phyloP scores from a whole-genome alignment of 768 basidiomycete species.

The Arthromyces matolae region DNA sequence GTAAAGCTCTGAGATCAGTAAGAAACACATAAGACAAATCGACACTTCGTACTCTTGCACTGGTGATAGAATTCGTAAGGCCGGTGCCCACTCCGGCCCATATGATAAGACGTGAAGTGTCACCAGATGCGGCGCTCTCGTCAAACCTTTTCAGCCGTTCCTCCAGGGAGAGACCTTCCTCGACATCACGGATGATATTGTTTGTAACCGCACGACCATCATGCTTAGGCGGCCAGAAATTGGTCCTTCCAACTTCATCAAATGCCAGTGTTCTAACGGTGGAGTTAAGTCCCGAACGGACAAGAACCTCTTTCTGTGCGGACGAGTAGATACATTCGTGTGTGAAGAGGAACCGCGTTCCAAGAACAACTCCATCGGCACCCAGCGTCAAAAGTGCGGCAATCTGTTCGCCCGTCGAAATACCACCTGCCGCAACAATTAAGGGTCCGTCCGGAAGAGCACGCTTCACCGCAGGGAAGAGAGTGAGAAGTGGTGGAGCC shows the following conservation, averaged over 20 bases:
- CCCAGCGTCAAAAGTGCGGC: constrained; percentile 40
- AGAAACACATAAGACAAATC: too few relatives aligned
- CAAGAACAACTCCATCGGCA: constrained; percentile 41
- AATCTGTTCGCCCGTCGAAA: constrained; percentile 41
- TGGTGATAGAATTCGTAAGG: constrained; percentile 18
- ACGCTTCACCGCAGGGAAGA: constrained; percentile 33
- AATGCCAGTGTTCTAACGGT: constrained; percentile 39
- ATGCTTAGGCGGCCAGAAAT: constrained; percentile 5
- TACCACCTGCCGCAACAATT: constrained; percentile 47
- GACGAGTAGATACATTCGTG: constrained; percentile 37
- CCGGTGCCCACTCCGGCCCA: constrained; percentile 44
- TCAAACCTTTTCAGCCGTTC: constrained; percentile 24
- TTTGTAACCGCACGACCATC: constrained; percentile 6
- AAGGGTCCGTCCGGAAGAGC: constrained; percentile 28
- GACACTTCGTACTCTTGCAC: constrained; percentile 4
- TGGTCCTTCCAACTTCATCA: constrained; percentile 24
- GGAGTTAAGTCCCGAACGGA: constrained; percentile 26
- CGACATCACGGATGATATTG: constrained; percentile 4
- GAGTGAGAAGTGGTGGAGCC: constrained; percentile 35
- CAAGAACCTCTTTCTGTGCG: constrained; percentile 35
- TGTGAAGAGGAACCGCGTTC: constrained; percentile 48
- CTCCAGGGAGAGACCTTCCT: constrained; percentile 25
- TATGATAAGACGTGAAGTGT: constrained; percentile 28
- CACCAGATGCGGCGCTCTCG: constrained; percentile 26
- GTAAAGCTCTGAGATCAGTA: too few relatives aligned